Percentiles rank a stretch among this genome's conserved stretches.
phyloP scores from a whole-genome alignment of 306 rosid genomes.

The Cyclanthera cordifolia region DNA sequence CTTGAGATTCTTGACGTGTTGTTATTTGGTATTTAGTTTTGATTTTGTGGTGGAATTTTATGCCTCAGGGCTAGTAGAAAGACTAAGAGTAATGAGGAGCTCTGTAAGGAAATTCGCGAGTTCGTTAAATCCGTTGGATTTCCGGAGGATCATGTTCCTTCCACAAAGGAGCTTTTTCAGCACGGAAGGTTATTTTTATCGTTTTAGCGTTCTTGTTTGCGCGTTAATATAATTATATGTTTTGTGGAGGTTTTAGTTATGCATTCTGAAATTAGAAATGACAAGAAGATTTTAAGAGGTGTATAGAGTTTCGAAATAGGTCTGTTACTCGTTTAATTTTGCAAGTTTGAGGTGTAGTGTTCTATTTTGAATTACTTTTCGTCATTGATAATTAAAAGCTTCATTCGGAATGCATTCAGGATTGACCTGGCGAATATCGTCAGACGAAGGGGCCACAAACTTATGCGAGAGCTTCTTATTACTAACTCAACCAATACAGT shows the following conservation, averaged over 20 bases:
- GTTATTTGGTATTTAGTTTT: not conserved
- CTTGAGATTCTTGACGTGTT: not conserved
- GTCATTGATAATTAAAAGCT: not conserved
- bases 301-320: not conserved
- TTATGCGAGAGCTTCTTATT: conserved; percentile 47
- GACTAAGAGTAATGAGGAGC: conserved; percentile 61
- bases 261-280: not conserved
- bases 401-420: conserved; percentile 23
- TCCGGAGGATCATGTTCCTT: conserved; percentile 56
- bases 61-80: conserved; percentile 38
- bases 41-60: not conserved
- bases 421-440: conserved; percentile 79
- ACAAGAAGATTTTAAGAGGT: not conserved
- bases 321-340: not conserved
- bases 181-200: conserved; percentile 53
- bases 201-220: not conserved
- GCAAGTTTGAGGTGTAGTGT: not conserved
- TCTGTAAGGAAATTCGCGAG: conserved; percentile 51
- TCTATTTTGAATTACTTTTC: not conserved
- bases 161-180: conserved; percentile 56
- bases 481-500: conserved; percentile 22
- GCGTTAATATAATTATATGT: not conserved
- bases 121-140: conserved; percentile 48
- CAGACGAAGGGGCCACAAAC: conserved; percentile 80
- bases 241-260: not conserved